Conservation (phyloP, 495 filamentous ascomycete genomes). For the Pyronema omphalodes region DNA sequence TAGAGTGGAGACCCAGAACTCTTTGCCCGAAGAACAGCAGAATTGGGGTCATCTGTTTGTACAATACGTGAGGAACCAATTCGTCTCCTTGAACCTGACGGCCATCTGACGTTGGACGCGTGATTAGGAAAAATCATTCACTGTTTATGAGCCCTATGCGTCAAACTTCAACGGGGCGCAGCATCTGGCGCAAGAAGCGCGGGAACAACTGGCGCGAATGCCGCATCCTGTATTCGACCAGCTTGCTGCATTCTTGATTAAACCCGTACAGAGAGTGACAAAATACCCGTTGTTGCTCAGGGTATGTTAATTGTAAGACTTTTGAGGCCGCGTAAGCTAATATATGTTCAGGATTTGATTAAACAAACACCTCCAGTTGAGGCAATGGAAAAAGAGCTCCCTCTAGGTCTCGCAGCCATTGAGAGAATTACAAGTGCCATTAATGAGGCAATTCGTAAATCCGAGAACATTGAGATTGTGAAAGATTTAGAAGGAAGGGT, state of each 20-base stretch:
- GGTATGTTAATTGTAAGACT: conserved; percentile 32
- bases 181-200: conserved; percentile 20
- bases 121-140: conserved; percentile 49
- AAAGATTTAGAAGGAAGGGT: conserved; percentile 67
- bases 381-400: conserved; percentile 56
- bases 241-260: conserved; percentile 78
- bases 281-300: conserved; percentile 85
- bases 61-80: conserved; percentile 1
- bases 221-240: conserved; percentile 23
- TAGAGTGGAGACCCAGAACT: conserved; percentile 85
- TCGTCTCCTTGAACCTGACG: neutral
- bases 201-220: conserved; percentile 14
- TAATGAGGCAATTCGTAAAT: conserved; percentile 75
- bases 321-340: neutral
- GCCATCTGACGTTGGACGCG: conserved; percentile 16
- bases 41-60: conserved; percentile 78
- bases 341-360: conserved; percentile 48
- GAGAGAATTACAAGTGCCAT: conserved; percentile 60
- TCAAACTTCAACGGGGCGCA: conserved; percentile 40
- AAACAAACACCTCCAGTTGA: conserved; percentile 59
- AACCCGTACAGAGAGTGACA: conserved; percentile 85
- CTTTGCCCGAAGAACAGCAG: conserved; percentile 53
- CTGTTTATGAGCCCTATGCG: conserved; percentile 88
- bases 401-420: conserved; percentile 48
- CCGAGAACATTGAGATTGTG: conserved; percentile 60